Percentiles rank a stretch among this genome's conserved stretches.
Conservation (phyloP, 2,329 filamentous ascomycete species). For the Arachnomyces sp. region DNA sequence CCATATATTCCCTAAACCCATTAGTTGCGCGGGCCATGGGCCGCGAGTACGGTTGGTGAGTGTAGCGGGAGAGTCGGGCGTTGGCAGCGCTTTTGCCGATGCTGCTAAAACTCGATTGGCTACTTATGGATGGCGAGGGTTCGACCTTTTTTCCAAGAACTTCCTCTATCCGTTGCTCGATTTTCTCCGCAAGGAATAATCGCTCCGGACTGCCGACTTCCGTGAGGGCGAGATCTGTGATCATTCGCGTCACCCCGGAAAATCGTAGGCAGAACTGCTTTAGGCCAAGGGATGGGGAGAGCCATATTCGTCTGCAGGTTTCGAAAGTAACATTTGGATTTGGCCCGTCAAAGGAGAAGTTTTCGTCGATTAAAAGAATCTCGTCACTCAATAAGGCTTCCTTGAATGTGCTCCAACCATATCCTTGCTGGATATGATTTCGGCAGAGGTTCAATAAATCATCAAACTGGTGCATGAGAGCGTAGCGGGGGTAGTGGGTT, state of each 20-base stretch:
- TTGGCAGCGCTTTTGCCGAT: too few relatives aligned
- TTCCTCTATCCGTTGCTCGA: conserved; percentile 13
- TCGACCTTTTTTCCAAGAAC: conserved; percentile 10
- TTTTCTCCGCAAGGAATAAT: conserved; percentile 12
- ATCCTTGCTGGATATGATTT: conserved; percentile 14
- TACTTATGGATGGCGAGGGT: not conserved
- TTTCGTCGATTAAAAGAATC: conserved; percentile 13
- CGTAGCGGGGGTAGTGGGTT: conserved; percentile 9
- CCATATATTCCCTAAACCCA: too few relatives aligned
- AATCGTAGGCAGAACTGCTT: conserved; percentile 15
- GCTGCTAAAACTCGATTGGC: too few relatives aligned
- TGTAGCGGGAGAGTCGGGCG: too few relatives aligned
- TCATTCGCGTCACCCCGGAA: conserved; percentile 14
- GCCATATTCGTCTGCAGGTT: conserved; percentile 12
- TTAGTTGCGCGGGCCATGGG: too few relatives aligned
- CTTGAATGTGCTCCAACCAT: conserved; percentile 13
- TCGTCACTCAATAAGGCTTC: conserved; percentile 12
- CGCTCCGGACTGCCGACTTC: conserved; percentile 10
- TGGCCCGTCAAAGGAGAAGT: conserved; percentile 13
- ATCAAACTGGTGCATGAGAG: conserved; percentile 10
- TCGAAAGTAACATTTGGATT: conserved; percentile 14
- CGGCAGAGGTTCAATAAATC: conserved; percentile 10
- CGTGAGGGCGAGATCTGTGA: conserved; percentile 12
- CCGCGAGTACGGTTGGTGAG: too few relatives aligned
- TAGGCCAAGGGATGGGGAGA: conserved; percentile 11